Evolutionary conservation across 306 rosid species (phyloP), one percentile per base, ranked within the genome.

Genomic region (Rosa multiflora): DNA sequence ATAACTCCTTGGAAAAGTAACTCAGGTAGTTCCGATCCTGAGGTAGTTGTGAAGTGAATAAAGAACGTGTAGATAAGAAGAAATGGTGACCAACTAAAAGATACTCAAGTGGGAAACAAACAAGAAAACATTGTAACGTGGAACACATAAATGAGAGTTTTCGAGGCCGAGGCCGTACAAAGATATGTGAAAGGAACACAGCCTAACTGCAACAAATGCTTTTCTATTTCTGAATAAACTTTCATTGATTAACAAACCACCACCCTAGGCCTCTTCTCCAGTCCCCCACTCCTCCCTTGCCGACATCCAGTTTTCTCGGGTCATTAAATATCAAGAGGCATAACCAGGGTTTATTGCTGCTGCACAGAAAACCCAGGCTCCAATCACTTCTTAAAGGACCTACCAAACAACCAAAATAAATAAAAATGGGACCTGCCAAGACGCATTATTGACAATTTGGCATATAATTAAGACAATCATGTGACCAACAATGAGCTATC

Each of bases 181-280:
- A 59, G 77, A 58, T 44, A 53, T 67, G 75, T 43, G 79, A 80
- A 80, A 56, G 51, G 74, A 42, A 61, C 46, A 32, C 6, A 26
- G 35, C 14, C 43, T 44, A 2, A 29, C 70, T 23, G 29, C 26
- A 26, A 2, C 55, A 9, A 43, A 43, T 44, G 70, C 10, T 15
- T 59, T 74, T 58, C 43, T 7, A 26, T 55, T 39, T 15, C 51
- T 11, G 51, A 58, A 42, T 8, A 40, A 74, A 20, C 64, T 59
- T 40, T 15, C 21, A 17, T 37, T 66, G 26, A 58, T 51, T 21
- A 59, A 39, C 8, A 14, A 35, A 64, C 21, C 46, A 64, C 70
- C 70, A 6, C 5, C 70, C 70, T 64, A 64, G 11, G 10, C 44
- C 10, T 14, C 20, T 35, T 64, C 70, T 21, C 21, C n/a, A 64